These are phyloP conservation scores for Fusarium protoensiforme DNA, from an alignment of 2,329 filamentous ascomycete genomes.

Conservation along the genomic window DNA sequence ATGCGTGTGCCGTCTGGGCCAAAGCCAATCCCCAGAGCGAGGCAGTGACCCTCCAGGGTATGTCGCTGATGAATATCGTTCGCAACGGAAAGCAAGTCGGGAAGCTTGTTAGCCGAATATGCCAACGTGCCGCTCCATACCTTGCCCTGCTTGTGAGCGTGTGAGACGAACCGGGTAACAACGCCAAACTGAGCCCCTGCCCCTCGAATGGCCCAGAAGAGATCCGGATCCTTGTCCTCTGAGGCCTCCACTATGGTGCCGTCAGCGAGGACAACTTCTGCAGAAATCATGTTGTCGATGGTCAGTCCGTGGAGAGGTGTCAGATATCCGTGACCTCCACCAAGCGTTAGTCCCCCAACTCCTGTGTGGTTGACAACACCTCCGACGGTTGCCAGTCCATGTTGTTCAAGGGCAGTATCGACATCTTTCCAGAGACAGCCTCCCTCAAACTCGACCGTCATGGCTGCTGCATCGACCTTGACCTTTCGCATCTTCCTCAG, in stretches of 20 bases:
- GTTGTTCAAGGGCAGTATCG: slow-evolving; percentile 58
- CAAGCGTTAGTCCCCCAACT: slow-evolving; percentile 67
- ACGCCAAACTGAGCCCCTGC: slow-evolving; percentile 59
- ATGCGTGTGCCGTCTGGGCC: slow-evolving; percentile 23
- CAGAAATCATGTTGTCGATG: slow-evolving; percentile 55
- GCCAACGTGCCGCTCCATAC: slow-evolving; percentile 47
- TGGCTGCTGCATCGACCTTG: slow-evolving; percentile 54
- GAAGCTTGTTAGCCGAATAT: slow-evolving; percentile 39
- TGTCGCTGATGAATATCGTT: slow-evolving; percentile 35
- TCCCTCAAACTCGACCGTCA: slow-evolving; percentile 60
- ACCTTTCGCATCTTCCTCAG: slow-evolving; percentile 62
- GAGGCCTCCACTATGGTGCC: slow-evolving; percentile 52
- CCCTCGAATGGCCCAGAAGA: slow-evolving; percentile 62
- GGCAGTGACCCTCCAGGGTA: slow-evolving; percentile 34
- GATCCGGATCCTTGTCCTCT: slow-evolving; percentile 51
- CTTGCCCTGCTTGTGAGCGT: slow-evolving; percentile 42
- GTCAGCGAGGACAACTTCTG: slow-evolving; percentile 52
- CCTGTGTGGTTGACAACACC: slow-evolving; percentile 73
- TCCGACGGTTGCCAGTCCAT: slow-evolving; percentile 67
- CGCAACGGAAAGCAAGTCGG: slow-evolving; percentile 36
- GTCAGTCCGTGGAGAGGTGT: slow-evolving; percentile 64
- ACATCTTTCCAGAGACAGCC: slow-evolving; percentile 66
- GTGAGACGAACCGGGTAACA: slow-evolving; percentile 50
- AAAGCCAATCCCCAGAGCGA: slow-evolving; percentile 39
- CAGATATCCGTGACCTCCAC: slow-evolving; percentile 69